Evolutionary conservation across 352 stramenopile species (phyloP).

Genomic region (Phytophthora vignae): DNA sequence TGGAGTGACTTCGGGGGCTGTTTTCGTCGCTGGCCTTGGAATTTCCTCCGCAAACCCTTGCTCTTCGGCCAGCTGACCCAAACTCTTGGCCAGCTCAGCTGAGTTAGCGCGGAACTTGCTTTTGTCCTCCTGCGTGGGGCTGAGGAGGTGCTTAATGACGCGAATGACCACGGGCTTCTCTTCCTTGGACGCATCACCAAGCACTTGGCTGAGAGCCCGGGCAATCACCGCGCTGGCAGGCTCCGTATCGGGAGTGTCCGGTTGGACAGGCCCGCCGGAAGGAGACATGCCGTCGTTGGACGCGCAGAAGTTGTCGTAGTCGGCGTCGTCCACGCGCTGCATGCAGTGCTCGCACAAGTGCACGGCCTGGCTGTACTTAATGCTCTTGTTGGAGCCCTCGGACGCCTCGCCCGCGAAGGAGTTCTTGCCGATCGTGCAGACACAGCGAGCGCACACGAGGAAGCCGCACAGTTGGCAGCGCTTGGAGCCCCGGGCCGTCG

Average conservation of each 20-base stretch:
- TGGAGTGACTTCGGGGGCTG: constrained; percentile 11
- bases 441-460: constrained; percentile 63
- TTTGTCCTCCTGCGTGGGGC: constrained; percentile 29
- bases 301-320: constrained; percentile 56
- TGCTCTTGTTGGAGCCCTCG: constrained; percentile 13
- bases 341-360: constrained; percentile 67
- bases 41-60: constrained; percentile 29
- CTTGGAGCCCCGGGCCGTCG: constrained; percentile 39
- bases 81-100: constrained; percentile 23
- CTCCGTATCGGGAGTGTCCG: constrained; percentile 28
- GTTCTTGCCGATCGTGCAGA: constrained; percentile 36
- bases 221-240: constrained; percentile 43
- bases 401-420: constrained; percentile 18
- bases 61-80: constrained; percentile 28
- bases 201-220: constrained; percentile 49
- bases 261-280: constrained; percentile 24
- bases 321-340: constrained; percentile 56
- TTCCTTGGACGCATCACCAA: constrained; percentile 44
- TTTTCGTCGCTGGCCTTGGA: background rate
- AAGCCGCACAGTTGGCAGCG: constrained; percentile 73
- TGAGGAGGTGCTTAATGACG: constrained; percentile 65
- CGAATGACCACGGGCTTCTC: constrained; percentile 48
- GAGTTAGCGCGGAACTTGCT: constrained; percentile 32
- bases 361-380: constrained; percentile 40
- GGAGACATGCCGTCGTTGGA: constrained; percentile 31